A percentile compares a stretch with the other conserved stretches of the same genome.
phyloP scores from a whole-genome alignment of 108 stramenopile genomes.

The Discostella pseudostelligera region DNA sequence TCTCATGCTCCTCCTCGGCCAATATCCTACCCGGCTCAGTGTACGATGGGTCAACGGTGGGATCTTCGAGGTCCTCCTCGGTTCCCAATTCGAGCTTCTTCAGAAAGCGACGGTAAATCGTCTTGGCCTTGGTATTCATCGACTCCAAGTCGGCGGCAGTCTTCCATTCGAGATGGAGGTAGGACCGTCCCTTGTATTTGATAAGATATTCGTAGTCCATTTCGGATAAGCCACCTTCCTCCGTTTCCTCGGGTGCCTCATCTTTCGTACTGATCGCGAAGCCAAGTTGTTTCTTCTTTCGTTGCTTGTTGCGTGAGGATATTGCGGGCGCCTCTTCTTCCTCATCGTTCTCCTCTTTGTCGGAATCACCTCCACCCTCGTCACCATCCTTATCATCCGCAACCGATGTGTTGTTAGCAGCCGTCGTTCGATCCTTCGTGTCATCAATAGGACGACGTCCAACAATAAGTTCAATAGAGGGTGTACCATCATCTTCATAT shows the following conservation, averaged over 20 bases:
- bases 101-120: constrained; percentile 79
- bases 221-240: constrained; percentile 16
- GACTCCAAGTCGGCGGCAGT: constrained; percentile 80
- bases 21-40: constrained; percentile 80
- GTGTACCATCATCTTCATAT: constrained; percentile 90
- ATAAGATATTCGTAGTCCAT: constrained; percentile 94
- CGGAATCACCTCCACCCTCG: constrained; percentile 17
- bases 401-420: constrained; percentile 19
- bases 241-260: constrained; percentile 10
- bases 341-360: constrained; percentile 16
- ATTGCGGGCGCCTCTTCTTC: background rate
- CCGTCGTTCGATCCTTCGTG: constrained; percentile 44
- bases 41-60: constrained; percentile 81
- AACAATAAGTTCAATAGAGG: constrained; percentile 88
- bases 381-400: constrained; percentile 17
- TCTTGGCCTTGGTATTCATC: constrained; percentile 87
- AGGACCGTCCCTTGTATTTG: constrained; percentile 93
- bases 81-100: constrained; percentile 78
- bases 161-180: constrained; percentile 90
- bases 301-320: background rate
- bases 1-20: constrained; percentile 86
- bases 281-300: background rate
- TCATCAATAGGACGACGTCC: constrained; percentile 88
- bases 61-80: constrained; percentile 84
- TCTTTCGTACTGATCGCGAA: constrained; percentile 22